Conservation (phyloP, 2,329 filamentous ascomycete genomes). For the Aspergillus tubingensis region DNA sequence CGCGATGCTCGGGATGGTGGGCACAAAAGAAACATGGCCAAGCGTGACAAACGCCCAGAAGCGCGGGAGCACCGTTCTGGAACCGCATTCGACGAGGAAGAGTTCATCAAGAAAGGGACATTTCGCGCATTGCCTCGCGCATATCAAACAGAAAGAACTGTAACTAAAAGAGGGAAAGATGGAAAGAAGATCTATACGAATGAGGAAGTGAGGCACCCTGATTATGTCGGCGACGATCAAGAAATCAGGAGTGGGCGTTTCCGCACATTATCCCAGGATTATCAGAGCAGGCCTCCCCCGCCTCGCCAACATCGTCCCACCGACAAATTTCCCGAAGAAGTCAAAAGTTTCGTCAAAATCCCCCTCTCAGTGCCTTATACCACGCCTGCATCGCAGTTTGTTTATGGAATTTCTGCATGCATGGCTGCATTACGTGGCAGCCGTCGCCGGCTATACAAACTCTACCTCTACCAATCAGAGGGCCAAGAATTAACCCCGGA, state of each 20-base stretch:
- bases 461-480: slow-evolving; percentile 72
- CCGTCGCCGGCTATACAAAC: slow-evolving; percentile 74
- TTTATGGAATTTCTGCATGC: slow-evolving; percentile 83
- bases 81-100: slow-evolving; percentile 29
- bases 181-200: no score
- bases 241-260: background rate
- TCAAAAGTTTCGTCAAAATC: slow-evolving; percentile 38
- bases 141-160: slow-evolving; percentile 15
- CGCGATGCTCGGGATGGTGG: background rate
- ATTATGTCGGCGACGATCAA: no score
- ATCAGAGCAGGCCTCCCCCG: background rate
- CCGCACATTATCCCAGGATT: background rate
- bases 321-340: slow-evolving; percentile 32
- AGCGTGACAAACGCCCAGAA: background rate
- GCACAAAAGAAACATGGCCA: background rate
- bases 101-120: slow-evolving; percentile 35
- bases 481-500: slow-evolving; percentile 53
- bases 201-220: background rate
- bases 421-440: slow-evolving; percentile 71
- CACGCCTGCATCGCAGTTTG: slow-evolving; percentile 84
- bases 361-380: slow-evolving; percentile 65
- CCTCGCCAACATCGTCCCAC: background rate
- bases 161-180: no score
- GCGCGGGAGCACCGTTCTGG: background rate
- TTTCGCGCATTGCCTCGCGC: slow-evolving; percentile 30